Evolutionary conservation across 768 basidiomycete genomes (phyloP).

Genomic region (Pleurotus ostreatus): DNA sequence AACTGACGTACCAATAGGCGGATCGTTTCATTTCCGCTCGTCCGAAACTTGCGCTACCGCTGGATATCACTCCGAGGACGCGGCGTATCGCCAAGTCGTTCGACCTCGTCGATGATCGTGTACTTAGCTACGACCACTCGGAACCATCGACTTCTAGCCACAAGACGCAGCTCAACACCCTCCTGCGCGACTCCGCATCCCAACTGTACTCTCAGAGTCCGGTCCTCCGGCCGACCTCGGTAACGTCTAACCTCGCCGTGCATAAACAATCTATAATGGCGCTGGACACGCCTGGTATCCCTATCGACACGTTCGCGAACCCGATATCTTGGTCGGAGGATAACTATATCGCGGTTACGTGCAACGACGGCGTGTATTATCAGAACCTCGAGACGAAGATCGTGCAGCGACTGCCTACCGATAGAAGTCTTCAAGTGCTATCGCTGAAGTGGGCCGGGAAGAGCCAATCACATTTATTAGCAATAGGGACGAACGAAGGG

Average conservation of each 20-base stretch:
- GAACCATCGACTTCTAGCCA: constrained; percentile 19
- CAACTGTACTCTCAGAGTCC: constrained; percentile 39
- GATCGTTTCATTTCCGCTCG: constrained; percentile 60
- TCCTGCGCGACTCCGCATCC: constrained; percentile 50
- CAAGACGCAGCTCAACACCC: constrained; percentile 37
- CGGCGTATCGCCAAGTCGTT: constrained; percentile 61
- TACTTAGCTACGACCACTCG: constrained; percentile 49
- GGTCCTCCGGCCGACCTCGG: constrained; percentile 36
- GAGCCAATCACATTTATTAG: constrained; percentile 37
- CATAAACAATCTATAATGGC: constrained; percentile 53
- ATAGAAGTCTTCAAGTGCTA: neutral
- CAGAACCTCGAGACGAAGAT: constrained; percentile 55
- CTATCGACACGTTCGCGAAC: constrained; percentile 47
- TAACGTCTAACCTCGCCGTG: constrained; percentile 52
- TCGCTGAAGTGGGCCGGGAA: constrained; percentile 45
- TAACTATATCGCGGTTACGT: constrained; percentile 62
- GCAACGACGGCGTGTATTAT: constrained; percentile 54
- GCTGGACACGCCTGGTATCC: constrained; percentile 63
- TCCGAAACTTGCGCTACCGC: constrained; percentile 46
- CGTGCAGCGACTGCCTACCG: constrained; percentile 44
- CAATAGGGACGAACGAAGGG: constrained; percentile 49
- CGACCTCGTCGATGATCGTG: constrained; percentile 51
- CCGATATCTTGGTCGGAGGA: constrained; percentile 59
- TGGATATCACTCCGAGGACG: constrained; percentile 64
- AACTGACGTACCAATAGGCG: constrained; percentile 28